Percentiles rank a stretch among this genome's conserved stretches.
Evolutionary conservation across 495 filamentous ascomycete genomes (phyloP).

Genomic region (Penicillium ochrochloron): DNA sequence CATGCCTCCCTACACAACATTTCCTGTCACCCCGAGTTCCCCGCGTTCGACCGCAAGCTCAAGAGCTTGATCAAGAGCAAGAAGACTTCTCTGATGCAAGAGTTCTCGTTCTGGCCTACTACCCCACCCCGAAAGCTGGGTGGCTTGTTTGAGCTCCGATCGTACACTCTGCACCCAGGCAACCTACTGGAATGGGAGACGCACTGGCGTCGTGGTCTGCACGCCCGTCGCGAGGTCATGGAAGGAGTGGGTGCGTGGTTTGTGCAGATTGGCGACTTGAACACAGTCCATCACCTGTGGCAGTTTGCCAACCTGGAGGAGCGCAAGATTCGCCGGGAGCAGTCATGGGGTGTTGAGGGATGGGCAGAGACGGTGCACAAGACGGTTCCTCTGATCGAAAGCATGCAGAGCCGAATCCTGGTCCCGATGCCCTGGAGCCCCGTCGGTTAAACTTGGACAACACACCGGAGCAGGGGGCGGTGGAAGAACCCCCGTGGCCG

Average conservation of each 20-base stretch:
- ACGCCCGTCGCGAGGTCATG: constrained; percentile 93
- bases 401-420: constrained; percentile 91
- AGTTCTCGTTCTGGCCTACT: constrained; percentile 99
- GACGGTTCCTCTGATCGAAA: constrained; percentile 95
- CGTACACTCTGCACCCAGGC: constrained; percentile 94
- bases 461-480: not conserved
- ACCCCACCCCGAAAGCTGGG: constrained; percentile 87
- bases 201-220: constrained; percentile 92
- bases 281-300: constrained; percentile 98
- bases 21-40: constrained; percentile 76
- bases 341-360: constrained; percentile 93
- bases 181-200: constrained; percentile 98
- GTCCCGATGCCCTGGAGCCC: constrained; percentile 97
- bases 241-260: constrained; percentile 99
- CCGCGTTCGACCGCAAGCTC: constrained; percentile 79
- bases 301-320: constrained; percentile 97
- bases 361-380: constrained; percentile 99
- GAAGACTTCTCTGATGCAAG: constrained; percentile 93
- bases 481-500: not conserved
- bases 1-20: constrained; percentile 89
- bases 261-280: constrained; percentile 95
- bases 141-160: constrained; percentile 94
- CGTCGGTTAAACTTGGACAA: constrained; percentile 62
- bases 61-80: constrained; percentile 80
- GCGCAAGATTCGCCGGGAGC: constrained; percentile 85